Conservation (phyloP, 805 yeast genomes). For the Ogataea chonburiensis region DNA sequence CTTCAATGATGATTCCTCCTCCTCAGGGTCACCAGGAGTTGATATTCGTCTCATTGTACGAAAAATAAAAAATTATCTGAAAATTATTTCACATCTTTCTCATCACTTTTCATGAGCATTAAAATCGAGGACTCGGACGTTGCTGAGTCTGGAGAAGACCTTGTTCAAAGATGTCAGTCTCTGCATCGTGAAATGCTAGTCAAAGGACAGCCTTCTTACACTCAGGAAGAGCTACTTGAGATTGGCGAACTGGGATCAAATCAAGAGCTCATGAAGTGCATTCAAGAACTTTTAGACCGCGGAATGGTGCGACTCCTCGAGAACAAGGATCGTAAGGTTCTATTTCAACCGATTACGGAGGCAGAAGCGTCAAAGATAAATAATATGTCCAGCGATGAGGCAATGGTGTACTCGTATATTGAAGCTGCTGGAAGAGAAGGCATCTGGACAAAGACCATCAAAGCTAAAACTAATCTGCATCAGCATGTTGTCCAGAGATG, state of each 20-base stretch:
- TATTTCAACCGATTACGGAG: constrained; percentile 71
- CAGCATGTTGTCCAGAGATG: constrained; percentile 88
- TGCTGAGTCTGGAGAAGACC: constrained; percentile 4
- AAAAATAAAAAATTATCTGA: constrained; percentile 1
- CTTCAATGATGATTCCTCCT: not conserved
- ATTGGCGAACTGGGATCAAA: constrained; percentile 44
- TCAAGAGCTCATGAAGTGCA: constrained; percentile 39
- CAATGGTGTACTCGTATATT: constrained; percentile 85
- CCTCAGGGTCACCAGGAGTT: constrained; percentile 6
- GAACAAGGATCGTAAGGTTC: constrained; percentile 56
- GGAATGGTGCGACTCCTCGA: constrained; percentile 67
- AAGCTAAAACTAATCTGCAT: constrained; percentile 83
- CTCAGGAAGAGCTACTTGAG: constrained; percentile 67
- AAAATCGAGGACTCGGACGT: constrained; percentile 16
- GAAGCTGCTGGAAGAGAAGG: constrained; percentile 95
- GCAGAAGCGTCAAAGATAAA: constrained; percentile 76
- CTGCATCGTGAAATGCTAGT: constrained; percentile 65
- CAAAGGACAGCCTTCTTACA: constrained; percentile 48
- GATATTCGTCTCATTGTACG: constrained; percentile 12
- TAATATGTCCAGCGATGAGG: constrained; percentile 82
- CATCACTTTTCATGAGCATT: constrained; percentile 4
- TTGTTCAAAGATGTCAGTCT: constrained; percentile 1
- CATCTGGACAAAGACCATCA: constrained; percentile 91
- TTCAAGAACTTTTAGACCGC: constrained; percentile 46
- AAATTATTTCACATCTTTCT: constrained; percentile 1